Percentiles rank a stretch among this genome's conserved stretches.
phyloP scores from a whole-genome alignment of 2,329 filamentous ascomycete species.

The Balansia obtecta region DNA sequence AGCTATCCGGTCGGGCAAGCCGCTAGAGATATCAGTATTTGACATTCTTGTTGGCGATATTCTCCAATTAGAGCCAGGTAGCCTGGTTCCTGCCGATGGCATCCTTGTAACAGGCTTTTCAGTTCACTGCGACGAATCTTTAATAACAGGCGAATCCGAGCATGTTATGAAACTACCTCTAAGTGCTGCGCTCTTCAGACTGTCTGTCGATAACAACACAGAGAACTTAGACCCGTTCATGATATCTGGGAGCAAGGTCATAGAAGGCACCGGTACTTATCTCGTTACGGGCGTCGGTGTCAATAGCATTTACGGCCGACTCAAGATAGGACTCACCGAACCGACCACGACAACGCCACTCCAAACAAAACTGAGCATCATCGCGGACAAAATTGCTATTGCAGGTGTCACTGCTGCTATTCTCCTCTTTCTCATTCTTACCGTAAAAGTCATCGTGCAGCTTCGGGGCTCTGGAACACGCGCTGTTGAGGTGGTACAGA shows the following conservation, averaged over 20 bases:
- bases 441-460: conserved; percentile 62
- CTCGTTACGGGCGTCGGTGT: conserved; percentile 42
- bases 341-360: conserved; percentile 40
- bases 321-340: conserved; percentile 41
- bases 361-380: conserved; percentile 36
- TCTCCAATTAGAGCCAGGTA: conserved; percentile 55
- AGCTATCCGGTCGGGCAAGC: conserved; percentile 53
- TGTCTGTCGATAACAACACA: neutral
- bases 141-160: conserved; percentile 62
- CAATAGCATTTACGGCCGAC: conserved; percentile 40
- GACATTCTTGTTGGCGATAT: conserved; percentile 60
- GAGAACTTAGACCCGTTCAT: conserved; percentile 50
- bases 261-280: conserved; percentile 35
- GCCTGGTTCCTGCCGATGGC: conserved; percentile 59
- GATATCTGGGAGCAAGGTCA: conserved; percentile 41
- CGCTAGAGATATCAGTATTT: conserved; percentile 50
- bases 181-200: conserved; percentile 15
- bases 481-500: conserved; percentile 41
- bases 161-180: conserved; percentile 53
- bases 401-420: conserved; percentile 52
- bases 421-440: conserved; percentile 61
- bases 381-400: conserved; percentile 22
- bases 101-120: conserved; percentile 46
- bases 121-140: conserved; percentile 58
- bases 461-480: conserved; percentile 37